phyloP scores from a whole-genome alignment of 495 filamentous ascomycete species.

The Aspergillus biplanus region DNA sequence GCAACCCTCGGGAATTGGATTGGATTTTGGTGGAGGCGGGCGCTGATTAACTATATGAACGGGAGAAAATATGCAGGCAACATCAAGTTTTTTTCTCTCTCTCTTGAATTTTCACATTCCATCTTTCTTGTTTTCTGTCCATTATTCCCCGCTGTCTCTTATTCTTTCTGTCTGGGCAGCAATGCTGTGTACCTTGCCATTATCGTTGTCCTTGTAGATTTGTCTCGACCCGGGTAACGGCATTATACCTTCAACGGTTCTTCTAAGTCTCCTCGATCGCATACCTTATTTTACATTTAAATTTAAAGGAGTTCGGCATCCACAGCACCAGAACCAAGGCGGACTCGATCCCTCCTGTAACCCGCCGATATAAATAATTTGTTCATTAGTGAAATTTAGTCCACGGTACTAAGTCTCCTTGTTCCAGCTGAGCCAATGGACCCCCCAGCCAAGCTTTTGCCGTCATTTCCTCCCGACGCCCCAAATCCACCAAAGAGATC shows the following conservation, averaged over 20 bases:
- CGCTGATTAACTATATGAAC: not conserved
- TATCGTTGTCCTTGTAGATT: too few relatives aligned
- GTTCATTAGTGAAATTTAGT: too few relatives aligned
- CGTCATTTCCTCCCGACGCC: not conserved
- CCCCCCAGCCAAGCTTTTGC: slow-evolving; percentile 13
- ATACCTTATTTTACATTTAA: too few relatives aligned
- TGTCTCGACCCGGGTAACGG: too few relatives aligned
- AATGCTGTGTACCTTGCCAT: slow-evolving; percentile 1
- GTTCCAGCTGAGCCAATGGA: not conserved
- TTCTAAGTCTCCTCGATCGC: too few relatives aligned
- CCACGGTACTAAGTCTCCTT: too few relatives aligned
- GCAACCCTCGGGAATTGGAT: too few relatives aligned
- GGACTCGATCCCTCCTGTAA: too few relatives aligned
- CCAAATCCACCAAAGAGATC: slow-evolving; percentile 4
- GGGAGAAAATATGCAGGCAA: not conserved
- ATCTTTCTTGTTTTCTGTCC: not conserved
- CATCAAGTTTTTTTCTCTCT: not conserved
- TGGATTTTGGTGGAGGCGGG: not conserved
- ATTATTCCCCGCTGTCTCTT: not conserved
- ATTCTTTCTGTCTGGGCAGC: slow-evolving; percentile 16
- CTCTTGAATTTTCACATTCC: not conserved
- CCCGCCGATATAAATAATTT: too few relatives aligned
- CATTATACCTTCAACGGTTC: too few relatives aligned
- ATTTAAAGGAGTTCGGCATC: too few relatives aligned
- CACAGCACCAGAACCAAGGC: too few relatives aligned